Evolutionary conservation across 2,329 filamentous ascomycete genomes (phyloP).

Genomic region (Epichloe hybrida): DNA sequence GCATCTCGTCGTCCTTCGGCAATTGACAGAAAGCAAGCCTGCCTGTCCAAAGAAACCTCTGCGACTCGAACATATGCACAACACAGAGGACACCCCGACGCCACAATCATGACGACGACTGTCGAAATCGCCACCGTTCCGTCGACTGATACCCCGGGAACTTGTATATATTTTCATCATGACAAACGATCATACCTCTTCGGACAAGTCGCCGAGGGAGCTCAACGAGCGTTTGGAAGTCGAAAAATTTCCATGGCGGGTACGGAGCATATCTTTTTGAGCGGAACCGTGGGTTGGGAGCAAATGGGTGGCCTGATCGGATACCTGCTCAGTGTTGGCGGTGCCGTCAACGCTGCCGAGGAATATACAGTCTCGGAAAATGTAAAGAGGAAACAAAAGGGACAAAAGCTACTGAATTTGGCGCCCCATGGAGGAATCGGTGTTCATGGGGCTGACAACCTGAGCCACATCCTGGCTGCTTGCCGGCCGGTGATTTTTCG

Average conservation of each 20-base stretch:
- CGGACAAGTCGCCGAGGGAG: conserved; percentile 70
- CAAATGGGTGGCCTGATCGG: conserved; percentile 74
- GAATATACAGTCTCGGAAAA: conserved; percentile 28
- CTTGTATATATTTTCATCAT: conserved; percentile 63
- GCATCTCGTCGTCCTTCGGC: not conserved
- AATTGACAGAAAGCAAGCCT: not conserved
- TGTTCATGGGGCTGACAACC: conserved; percentile 70
- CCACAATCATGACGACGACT: conserved; percentile 51
- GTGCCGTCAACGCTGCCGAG: conserved; percentile 38
- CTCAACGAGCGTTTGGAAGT: conserved; percentile 63
- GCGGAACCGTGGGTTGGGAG: conserved; percentile 62
- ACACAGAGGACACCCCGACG: not conserved
- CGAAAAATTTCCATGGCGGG: conserved; percentile 51
- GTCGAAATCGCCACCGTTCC: conserved; percentile 69
- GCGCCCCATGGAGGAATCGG: conserved; percentile 29
- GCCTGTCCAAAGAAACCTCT: not conserved
- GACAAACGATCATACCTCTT: conserved; percentile 75
- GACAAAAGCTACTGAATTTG: conserved; percentile 15
- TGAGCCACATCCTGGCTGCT: conserved; percentile 70
- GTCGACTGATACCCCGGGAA: conserved; percentile 77
- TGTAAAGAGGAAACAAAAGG: conserved; percentile 25
- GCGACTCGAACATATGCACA: not conserved
- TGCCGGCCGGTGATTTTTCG: conserved; percentile 76
- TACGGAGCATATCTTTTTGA: conserved; percentile 68
- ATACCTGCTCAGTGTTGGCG: conserved; percentile 71